These are phyloP conservation scores for Lasiosphaeria miniovina DNA, from an alignment of 495 filamentous ascomycete genomes.

Conservation along the genomic window DNA sequence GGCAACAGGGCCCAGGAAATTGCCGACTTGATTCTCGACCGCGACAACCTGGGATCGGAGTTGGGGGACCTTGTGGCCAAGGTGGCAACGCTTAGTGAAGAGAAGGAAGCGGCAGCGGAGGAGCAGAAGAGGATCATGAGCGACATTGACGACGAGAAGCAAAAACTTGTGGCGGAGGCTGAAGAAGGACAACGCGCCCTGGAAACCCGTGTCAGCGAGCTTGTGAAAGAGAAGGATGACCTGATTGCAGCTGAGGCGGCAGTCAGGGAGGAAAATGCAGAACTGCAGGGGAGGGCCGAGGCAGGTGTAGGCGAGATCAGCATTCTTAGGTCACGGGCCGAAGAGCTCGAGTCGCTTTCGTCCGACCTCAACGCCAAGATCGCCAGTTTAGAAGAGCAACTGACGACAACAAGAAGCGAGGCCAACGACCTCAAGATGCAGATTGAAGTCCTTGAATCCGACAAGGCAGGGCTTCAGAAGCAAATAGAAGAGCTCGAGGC, in stretches of 20 bases:
- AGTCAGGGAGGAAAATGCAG: conserved; percentile 36
- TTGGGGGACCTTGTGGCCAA: conserved; percentile 10
- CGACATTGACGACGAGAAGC: conserved; percentile 23
- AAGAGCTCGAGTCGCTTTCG: conserved; percentile 21
- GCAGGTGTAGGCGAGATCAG: conserved; percentile 24
- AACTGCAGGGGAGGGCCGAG: conserved; percentile 26
- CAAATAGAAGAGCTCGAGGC: conserved; percentile 28
- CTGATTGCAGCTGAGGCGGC: conserved; percentile 25
- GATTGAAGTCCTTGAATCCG: conserved; percentile 35
- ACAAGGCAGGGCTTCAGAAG: conserved; percentile 33
- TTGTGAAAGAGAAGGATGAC: conserved; percentile 40
- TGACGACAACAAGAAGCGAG: conserved; percentile 20
- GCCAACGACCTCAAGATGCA: conserved; percentile 18
- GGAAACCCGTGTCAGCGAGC: conserved; percentile 27
- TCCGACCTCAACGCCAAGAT: conserved; percentile 24
- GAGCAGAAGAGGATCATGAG: conserved; percentile 23
- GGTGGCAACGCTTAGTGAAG: conserved; percentile 16
- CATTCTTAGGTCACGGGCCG: conserved; percentile 21
- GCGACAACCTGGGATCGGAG: conserved; percentile 25
- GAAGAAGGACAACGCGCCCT: conserved; percentile 20
- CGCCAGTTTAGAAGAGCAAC: conserved; percentile 20
- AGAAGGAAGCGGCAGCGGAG: conserved; percentile 24
- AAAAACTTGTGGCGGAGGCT: conserved; percentile 19
- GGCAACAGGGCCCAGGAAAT: conserved; percentile 39
- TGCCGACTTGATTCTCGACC: conserved; percentile 24